Evolutionary conservation across 2,329 filamentous ascomycete species (phyloP).

Genomic region (Mollisia scopiformis): DNA sequence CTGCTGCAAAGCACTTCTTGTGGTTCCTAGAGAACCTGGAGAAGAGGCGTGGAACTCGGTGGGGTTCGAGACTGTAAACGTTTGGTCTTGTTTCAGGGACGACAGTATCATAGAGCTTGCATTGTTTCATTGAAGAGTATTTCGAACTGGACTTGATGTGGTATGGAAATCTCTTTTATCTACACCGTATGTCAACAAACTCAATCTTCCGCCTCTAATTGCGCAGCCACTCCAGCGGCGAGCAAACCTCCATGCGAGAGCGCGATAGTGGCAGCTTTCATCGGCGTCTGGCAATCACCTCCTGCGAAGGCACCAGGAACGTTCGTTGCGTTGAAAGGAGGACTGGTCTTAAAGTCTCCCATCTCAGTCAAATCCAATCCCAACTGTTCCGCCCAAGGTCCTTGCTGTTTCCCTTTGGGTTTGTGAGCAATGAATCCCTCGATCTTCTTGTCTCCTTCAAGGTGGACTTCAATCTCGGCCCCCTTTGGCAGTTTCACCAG

Average conservation of each 20-base stretch:
- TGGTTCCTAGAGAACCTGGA: not conserved
- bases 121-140: not conserved
- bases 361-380: slow-evolving; percentile 44
- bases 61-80: not conserved
- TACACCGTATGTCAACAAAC: not conserved
- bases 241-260: not conserved
- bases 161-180: not conserved
- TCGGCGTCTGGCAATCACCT: slow-evolving; percentile 44
- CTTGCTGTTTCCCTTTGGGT: slow-evolving; percentile 41
- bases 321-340: slow-evolving; percentile 52
- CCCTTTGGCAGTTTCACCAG: slow-evolving; percentile 35
- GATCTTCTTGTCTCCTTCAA: slow-evolving; percentile 40
- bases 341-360: slow-evolving; percentile 47
- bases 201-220: slow-evolving; percentile 8
- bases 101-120: not conserved
- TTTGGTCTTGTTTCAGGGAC: not conserved
- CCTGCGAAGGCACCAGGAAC: slow-evolving; percentile 55
- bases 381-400: slow-evolving; percentile 45
- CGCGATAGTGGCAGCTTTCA: slow-evolving; percentile 27
- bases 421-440: slow-evolving; percentile 46
- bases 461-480: slow-evolving; percentile 40
- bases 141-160: not conserved
- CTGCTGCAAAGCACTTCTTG: not conserved
- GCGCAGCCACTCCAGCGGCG: slow-evolving; percentile 4
- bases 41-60: slow-evolving; percentile 5